Evolutionary conservation across 2,329 filamentous ascomycete genomes (phyloP).

Genomic region (Purpureocillium lavendulum): DNA sequence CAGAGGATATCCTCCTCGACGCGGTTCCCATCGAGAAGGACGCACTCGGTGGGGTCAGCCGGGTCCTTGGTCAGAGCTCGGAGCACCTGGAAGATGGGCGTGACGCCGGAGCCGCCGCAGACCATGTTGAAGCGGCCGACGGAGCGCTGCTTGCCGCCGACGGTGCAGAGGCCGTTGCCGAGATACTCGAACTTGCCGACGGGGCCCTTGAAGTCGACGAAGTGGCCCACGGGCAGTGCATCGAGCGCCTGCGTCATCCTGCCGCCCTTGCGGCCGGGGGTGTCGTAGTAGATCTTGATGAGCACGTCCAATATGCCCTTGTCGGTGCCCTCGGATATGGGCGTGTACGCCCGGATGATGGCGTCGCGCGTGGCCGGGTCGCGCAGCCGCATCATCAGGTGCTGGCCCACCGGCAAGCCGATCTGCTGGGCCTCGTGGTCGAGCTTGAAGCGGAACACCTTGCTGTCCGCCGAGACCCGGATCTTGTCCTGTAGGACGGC

Average conservation of each 20-base stretch:
- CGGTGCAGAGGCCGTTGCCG: conserved; percentile 52
- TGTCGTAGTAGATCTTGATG: conserved; percentile 72
- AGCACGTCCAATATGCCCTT: conserved; percentile 64
- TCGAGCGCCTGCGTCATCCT: conserved; percentile 79
- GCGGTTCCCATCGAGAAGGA: conserved; percentile 73
- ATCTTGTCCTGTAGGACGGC: conserved; percentile 60
- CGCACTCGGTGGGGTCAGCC: conserved; percentile 56
- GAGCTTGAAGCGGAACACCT: conserved; percentile 73
- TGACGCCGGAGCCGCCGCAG: conserved; percentile 81
- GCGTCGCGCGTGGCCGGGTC: conserved; percentile 63
- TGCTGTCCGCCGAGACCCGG: conserved; percentile 67
- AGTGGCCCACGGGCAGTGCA: conserved; percentile 59
- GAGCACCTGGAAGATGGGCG: conserved; percentile 81
- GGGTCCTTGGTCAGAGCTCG: conserved; percentile 60
- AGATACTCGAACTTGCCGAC: conserved; percentile 79
- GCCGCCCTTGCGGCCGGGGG: conserved; percentile 50
- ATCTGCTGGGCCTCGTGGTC: conserved; percentile 61
- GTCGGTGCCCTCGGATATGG: conserved; percentile 56
- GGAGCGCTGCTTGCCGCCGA: conserved; percentile 46
- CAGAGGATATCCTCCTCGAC: conserved; percentile 76
- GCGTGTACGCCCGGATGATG: conserved; percentile 82
- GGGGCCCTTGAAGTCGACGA: conserved; percentile 80
- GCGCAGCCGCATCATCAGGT: conserved; percentile 73
- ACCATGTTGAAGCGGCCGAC: conserved; percentile 76
- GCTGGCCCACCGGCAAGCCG: conserved; percentile 77